A percentile compares a stretch with the other conserved stretches of the same genome.
phyloP scores from a whole-genome alignment of 2,329 filamentous ascomycete genomes.

The Talaromyces atroroseus region DNA sequence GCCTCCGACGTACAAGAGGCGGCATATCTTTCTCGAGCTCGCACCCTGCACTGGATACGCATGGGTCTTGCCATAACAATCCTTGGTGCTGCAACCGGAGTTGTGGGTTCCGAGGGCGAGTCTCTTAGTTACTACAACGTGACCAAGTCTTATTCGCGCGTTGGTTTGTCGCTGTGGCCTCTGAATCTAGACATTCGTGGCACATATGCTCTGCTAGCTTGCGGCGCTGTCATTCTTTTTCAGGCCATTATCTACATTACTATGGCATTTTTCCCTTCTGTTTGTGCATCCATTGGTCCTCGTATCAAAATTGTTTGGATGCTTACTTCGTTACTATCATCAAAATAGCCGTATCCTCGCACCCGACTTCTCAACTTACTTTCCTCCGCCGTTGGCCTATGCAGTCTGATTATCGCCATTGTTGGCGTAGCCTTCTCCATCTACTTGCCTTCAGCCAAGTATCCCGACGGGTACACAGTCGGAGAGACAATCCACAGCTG shows the following conservation, averaged over 20 bases:
- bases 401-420: conserved; percentile 33
- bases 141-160: conserved; percentile 30
- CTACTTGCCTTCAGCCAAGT: conserved; percentile 26
- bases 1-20: conserved; percentile 35
- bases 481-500: conserved; percentile 37
- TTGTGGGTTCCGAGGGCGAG: conserved; percentile 34
- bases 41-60: conserved; percentile 29
- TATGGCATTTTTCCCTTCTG: conserved; percentile 31
- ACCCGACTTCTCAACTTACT: conserved; percentile 31
- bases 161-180: conserved; percentile 38
- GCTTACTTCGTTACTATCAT: background rate
- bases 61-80: conserved; percentile 30
- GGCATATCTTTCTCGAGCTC: conserved; percentile 29
- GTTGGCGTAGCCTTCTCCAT: conserved; percentile 29
- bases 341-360: conserved; percentile 31
- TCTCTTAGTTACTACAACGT: conserved; percentile 34
- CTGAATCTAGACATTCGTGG: conserved; percentile 38
- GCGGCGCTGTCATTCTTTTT: conserved; percentile 32
- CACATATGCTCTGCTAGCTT: conserved; percentile 31
- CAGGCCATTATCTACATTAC: conserved; percentile 29
- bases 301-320: background rate
- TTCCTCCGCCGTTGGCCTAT: conserved; percentile 27
- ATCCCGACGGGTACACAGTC: conserved; percentile 24
- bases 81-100: conserved; percentile 24
- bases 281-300: conserved; percentile 13